Evolutionary conservation across 2,329 filamentous ascomycete genomes (phyloP).

Genomic region (Claviceps humidiphila): DNA sequence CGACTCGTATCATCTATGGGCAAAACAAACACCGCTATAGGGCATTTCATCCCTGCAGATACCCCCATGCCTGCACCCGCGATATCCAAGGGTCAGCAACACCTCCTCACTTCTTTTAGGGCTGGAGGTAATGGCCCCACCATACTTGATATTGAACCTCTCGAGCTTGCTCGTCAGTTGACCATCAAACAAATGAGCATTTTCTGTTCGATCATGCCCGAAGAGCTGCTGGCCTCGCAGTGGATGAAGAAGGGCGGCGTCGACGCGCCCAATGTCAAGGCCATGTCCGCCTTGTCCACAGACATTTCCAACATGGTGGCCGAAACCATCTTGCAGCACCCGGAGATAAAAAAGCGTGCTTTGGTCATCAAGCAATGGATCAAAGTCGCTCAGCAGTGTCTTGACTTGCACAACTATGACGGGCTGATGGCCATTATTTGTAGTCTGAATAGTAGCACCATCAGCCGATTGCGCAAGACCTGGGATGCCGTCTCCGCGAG

Average conservation of each 20-base stretch:
- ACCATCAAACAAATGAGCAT: conserved; percentile 85
- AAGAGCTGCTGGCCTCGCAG: conserved; percentile 81
- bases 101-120: conserved; percentile 61
- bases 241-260: conserved; percentile 83
- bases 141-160: conserved; percentile 79
- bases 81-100: conserved; percentile 64
- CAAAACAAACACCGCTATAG: conserved; percentile 68
- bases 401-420: conserved; percentile 91
- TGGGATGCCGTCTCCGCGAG: conserved; percentile 83
- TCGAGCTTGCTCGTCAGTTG: conserved; percentile 83
- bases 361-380: conserved; percentile 94
- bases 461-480: conserved; percentile 74
- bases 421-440: conserved; percentile 95
- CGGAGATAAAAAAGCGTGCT: conserved; percentile 89
- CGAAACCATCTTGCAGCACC: conserved; percentile 75
- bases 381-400: conserved; percentile 76
- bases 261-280: conserved; percentile 77
- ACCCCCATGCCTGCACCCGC: conserved; percentile 55
- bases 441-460: conserved; percentile 82
- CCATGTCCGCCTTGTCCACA: conserved; percentile 85
- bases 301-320: conserved; percentile 87
- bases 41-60: conserved; percentile 57
- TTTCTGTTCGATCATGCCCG: conserved; percentile 82
- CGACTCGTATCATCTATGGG: conserved; percentile 75
- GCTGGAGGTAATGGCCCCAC: conserved; percentile 54